Evolutionary conservation across 2,329 filamentous ascomycete species (phyloP), one percentile per base, ranked within the genome.

Genomic region (Didymella segeticola): DNA sequence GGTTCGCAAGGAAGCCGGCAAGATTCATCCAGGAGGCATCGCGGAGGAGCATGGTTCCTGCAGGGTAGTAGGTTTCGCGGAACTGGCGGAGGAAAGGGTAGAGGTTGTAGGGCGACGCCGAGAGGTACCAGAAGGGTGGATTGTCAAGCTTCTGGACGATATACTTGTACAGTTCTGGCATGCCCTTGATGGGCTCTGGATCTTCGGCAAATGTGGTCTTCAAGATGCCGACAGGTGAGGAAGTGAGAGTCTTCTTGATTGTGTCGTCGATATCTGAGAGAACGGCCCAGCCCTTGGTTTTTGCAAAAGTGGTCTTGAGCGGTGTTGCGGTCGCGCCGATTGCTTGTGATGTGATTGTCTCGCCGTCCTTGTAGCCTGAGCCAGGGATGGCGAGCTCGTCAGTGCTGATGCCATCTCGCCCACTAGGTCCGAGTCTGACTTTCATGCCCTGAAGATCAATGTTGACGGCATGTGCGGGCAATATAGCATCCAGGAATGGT

Each of bases 211-310:
- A 97, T 0, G 93, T 98, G 45, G 89, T 88, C 39, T 85, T 83
- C 5, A 98, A 79, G 65, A 97, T 93, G 2, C 91, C 91, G 7
- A 89, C 82, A 0, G 91, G 87, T 43, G 90, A 88, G 36, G 87
- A 85, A 0, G 93, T 96, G 72, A 89, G 82, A 0, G 93, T 97
- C 62, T 93, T 79, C 76, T 98, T 97, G 79, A 98, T 96, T 0
- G 93, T 96, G 75, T 98, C 93, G 70, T 98, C 95, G 62, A 98
- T 85, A 66, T 98, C 93, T 31, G 89, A 93, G 59, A 97, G 87
- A 11, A 98, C 78, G 11, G 85, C 86, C 92, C 92, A 97, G 7
- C 93, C 93, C 41, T 89, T 85, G 0, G 88, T 84, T 15, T 85
- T 86, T 0, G 90, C 89, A 67, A 89, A 92, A 15, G 86, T 83